Conservation (phyloP, 257 asterid species). For the Solanum medicagineum region DNA sequence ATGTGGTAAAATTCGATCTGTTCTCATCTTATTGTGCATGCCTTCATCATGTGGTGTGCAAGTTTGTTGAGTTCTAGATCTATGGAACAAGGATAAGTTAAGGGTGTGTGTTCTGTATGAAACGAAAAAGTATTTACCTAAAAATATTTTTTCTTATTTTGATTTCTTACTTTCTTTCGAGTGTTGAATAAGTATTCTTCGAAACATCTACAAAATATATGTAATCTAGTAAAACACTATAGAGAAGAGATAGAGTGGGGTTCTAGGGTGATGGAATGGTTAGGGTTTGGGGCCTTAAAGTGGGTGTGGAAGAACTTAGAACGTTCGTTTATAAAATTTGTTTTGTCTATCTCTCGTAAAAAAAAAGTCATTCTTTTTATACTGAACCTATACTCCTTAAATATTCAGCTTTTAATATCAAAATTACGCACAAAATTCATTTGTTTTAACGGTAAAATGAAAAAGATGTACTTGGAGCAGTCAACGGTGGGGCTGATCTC, state of each 20-base stretch:
- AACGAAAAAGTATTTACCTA: too few relatives aligned
- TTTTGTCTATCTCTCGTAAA: not conserved
- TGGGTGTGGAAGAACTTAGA: too few relatives aligned
- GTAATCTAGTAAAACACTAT: not conserved
- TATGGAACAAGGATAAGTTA: not conserved
- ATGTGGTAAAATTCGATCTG: too few relatives aligned
- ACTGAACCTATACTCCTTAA: too few relatives aligned
- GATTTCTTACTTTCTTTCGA: not conserved
- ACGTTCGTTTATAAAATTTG: too few relatives aligned
- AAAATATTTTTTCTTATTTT: too few relatives aligned
- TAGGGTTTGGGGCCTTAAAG: not conserved
- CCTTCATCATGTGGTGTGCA: too few relatives aligned
- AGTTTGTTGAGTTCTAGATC: not conserved
- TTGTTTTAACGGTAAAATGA: not conserved
- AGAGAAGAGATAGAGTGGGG: not conserved
- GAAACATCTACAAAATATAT: too few relatives aligned
- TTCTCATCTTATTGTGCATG: too few relatives aligned
- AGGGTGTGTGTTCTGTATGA: too few relatives aligned
- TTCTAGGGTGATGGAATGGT: not conserved
- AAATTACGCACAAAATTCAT: not conserved
- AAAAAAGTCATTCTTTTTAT: rapidly evolving
- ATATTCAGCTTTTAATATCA: not conserved
- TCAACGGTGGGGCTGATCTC: constrained; percentile 5
- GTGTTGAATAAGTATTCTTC: not conserved
- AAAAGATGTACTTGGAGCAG: constrained; percentile 3